These are phyloP conservation scores for Fonsecaea multimorphosa DNA, from an alignment of 2,329 filamentous ascomycete genomes.

Conservation along the genomic window DNA sequence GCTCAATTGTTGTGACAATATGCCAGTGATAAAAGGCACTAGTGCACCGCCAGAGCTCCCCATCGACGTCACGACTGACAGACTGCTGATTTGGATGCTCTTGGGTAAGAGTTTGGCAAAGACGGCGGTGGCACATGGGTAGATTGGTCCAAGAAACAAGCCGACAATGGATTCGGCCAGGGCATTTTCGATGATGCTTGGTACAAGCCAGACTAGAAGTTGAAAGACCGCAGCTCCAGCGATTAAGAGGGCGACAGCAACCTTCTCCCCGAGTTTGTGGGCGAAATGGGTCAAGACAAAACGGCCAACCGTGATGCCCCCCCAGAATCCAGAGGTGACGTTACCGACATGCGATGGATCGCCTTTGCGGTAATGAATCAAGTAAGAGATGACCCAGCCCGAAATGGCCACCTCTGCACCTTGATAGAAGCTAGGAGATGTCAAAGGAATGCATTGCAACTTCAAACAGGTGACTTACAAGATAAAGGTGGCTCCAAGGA, in stretches of 20 bases:
- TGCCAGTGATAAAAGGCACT: conserved; percentile 56
- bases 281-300: conserved; percentile 73
- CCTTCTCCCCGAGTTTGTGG: conserved; percentile 71
- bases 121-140: conserved; percentile 64
- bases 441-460: not conserved
- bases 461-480: conserved; percentile 53
- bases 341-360: conserved; percentile 76
- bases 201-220: conserved; percentile 41
- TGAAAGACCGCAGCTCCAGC: conserved; percentile 61
- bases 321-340: conserved; percentile 69
- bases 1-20: conserved; percentile 54
- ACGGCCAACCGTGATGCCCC: conserved; percentile 75
- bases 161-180: conserved; percentile 73
- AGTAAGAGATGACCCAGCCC: conserved; percentile 85
- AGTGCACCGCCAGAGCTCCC: conserved; percentile 52
- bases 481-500: conserved; percentile 80
- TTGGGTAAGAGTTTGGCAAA: conserved; percentile 45
- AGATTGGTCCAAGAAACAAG: conserved; percentile 77
- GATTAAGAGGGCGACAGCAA: conserved; percentile 69
- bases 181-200: conserved; percentile 51
- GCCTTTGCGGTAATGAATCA: conserved; percentile 74
- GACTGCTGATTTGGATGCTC: conserved; percentile 48
- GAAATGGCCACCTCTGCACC: conserved; percentile 83
- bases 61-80: conserved; percentile 50
- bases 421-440: conserved; percentile 67